phyloP scores from a whole-genome alignment of 2,329 filamentous ascomycete genomes.

The Tolypocladium ovalisporum region DNA sequence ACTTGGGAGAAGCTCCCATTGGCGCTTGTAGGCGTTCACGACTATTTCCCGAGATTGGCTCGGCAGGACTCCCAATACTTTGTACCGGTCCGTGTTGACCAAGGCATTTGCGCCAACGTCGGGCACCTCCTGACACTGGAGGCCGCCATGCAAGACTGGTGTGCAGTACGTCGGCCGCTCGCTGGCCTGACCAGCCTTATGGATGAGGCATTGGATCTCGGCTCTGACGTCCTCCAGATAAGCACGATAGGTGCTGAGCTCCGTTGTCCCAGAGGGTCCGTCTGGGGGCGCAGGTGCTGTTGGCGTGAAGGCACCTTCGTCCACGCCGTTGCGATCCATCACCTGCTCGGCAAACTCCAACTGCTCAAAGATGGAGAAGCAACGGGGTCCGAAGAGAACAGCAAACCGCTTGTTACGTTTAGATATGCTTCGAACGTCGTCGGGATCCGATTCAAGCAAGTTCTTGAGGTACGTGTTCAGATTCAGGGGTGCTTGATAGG shows the following conservation, averaged over 20 bases:
- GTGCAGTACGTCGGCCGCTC: slow-evolving; percentile 19
- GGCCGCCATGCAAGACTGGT: slow-evolving; percentile 17
- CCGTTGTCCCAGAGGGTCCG: slow-evolving; percentile 22
- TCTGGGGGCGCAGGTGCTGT: slow-evolving; percentile 19
- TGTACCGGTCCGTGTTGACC: slow-evolving; percentile 22
- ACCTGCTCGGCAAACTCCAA: slow-evolving; percentile 36
- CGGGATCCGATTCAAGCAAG: slow-evolving; percentile 26
- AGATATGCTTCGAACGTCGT: slow-evolving; percentile 34
- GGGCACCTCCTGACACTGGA: slow-evolving; percentile 19
- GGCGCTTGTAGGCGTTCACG: slow-evolving; percentile 27
- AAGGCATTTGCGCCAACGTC: slow-evolving; percentile 14
- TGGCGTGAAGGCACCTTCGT: slow-evolving; percentile 25
- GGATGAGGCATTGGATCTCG: slow-evolving; percentile 34
- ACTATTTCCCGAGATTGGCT: slow-evolving; percentile 22
- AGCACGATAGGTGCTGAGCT: slow-evolving; percentile 30
- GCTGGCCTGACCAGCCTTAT: slow-evolving; percentile 18
- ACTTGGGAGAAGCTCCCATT: slow-evolving; percentile 24
- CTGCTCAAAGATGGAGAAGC: slow-evolving; percentile 35
- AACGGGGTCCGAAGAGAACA: slow-evolving; percentile 40
- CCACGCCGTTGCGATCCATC: slow-evolving; percentile 26
- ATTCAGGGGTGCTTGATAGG: slow-evolving; percentile 28
- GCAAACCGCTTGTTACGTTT: slow-evolving; percentile 46
- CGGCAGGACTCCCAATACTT: slow-evolving; percentile 25
- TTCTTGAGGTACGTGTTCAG: slow-evolving; percentile 42
- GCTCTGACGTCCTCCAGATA: slow-evolving; percentile 38